Base-by-base conservation (phyloP, 306 rosid species). In the Ochetophila trinervis region DNA sequence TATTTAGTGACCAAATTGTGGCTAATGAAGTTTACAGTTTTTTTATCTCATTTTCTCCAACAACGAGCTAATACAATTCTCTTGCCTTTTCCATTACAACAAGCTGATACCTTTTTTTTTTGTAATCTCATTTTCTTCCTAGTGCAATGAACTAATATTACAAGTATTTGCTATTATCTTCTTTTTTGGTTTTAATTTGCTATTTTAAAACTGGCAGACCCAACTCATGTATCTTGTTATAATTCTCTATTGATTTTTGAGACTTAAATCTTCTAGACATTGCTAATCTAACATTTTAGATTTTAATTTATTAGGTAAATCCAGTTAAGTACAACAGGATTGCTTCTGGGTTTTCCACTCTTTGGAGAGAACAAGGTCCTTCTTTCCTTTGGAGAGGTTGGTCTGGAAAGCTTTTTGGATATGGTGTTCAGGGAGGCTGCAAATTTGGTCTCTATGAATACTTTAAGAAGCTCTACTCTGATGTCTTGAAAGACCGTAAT, bases 311-410 rank as follows among this genome's bases (percentile, higher is more conserved):
- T 27, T 27, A 86, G 89, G 90, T 85, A 44, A 76, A 87, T 67
- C 95, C 95, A 3, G 55, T 66, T 18, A 83, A 87, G 68, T 87
- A 82, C 62, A 80, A 78, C 42, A 74, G 78, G 62, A 85, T 85
- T 69, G 57, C 78, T 42, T 76, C 91, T 45, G 91, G 95, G 6
- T 62, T 87, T 21, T 69, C 86, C 19, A 78, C 74, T 70, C 83
- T 87, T 27, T 87, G 83, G 86, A 85, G 77, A 80, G 87, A 87
- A 65, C 78, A 80, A 66, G 95, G 95, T 35, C 86, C 88, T 27
- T 74, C 73, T 78, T 75, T 85, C 14, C 88, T 87, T 47, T 87
- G 90, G 90, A 87, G 95, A 74, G 95, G 95, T 60, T 87, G 95
- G 95, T 87, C 95, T 5, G 90, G 83, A 19, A 87, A 87, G 61